phyloP scores from a whole-genome alignment of 331 rosid species.

The Malus hybrid region DNA sequence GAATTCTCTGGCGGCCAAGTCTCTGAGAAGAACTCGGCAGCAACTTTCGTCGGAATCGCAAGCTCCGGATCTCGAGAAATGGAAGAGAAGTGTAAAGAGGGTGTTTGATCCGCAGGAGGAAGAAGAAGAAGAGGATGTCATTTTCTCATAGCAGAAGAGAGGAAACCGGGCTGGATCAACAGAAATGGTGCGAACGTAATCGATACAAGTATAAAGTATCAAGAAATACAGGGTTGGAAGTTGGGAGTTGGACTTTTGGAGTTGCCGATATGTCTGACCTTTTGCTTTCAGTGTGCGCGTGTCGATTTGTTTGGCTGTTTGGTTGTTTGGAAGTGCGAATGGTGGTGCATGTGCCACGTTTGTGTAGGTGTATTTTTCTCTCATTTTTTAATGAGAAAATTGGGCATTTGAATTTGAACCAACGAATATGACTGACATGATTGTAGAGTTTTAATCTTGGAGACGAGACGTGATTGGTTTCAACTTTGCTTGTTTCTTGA shows the following conservation, averaged over 20 bases:
- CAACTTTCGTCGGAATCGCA: not conserved
- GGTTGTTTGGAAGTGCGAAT: not conserved
- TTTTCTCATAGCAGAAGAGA: constrained; percentile 29
- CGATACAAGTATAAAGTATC: not conserved
- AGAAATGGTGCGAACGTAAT: not conserved
- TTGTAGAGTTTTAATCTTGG: too few relatives aligned
- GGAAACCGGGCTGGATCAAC: not conserved
- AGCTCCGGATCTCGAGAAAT: constrained; percentile 1
- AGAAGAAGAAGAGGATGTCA: constrained; percentile 12
- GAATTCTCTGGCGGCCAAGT: constrained; percentile 51
- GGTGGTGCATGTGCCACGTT: not conserved
- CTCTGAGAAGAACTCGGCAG: constrained; percentile 31
- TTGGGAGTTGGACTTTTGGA: not conserved
- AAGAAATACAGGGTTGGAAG: not conserved
- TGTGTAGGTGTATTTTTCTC: not conserved
- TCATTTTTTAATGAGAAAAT: too few relatives aligned
- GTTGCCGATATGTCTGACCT: not conserved
- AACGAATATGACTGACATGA: too few relatives aligned
- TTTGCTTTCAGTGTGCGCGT: not conserved
- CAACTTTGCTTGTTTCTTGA: too few relatives aligned
- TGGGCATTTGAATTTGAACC: too few relatives aligned
- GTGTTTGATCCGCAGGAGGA: not conserved
- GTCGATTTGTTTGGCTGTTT: not conserved
- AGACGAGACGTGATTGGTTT: too few relatives aligned
- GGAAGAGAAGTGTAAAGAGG: constrained; percentile 32